Evolutionary conservation across 305 asterid species (phyloP), one percentile per base, ranked within the genome.

Genomic region (Plantago lanceolata): DNA sequence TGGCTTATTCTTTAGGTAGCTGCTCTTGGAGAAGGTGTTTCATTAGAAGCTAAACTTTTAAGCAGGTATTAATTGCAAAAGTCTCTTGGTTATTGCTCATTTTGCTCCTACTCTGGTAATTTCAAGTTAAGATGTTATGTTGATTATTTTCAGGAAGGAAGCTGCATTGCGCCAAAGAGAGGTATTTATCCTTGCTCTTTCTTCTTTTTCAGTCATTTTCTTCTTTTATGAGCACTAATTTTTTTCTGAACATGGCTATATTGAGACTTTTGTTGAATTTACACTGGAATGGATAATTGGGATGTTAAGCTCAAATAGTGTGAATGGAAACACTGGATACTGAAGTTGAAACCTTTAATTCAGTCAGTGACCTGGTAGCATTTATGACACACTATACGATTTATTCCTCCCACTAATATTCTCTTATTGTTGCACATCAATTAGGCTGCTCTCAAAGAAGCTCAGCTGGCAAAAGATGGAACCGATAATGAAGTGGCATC

Each of bases 101-200:
- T 52, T 48, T 69, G 15, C 45, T 26, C 48, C 50, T 47, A 21
- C 61, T 66, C 19, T 52, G 48, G 17, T 64, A 53, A 19, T 71
- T 57, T 57, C 57, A 63, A 70, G 45, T 48, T 75, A 67, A 68
- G 47, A 54, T 71, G 37, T 47, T 65, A 54, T 68, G 16, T 68
- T 64, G 48, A 69, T 71, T 48, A 71, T 73, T 66, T 79, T 72
- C 87, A 93, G 97, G 83, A 93, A 89, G 78, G 97, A 93, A 82
- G 95, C 96, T 66, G 86, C 89, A 71, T 75, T 93, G 77, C 89
- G 95, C 68, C 94, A 84, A 78, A 84, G 98, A 85, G 98, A 93
- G 95, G 99, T 93, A 72, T 67, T 66, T 67, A 0, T 1, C 13
- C 45, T 40, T 40, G 15, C 15, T 40, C 45, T 40, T 40, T 40